Conservation (phyloP, 768 basidiomycete genomes). For the Naganishia onofrii region DNA sequence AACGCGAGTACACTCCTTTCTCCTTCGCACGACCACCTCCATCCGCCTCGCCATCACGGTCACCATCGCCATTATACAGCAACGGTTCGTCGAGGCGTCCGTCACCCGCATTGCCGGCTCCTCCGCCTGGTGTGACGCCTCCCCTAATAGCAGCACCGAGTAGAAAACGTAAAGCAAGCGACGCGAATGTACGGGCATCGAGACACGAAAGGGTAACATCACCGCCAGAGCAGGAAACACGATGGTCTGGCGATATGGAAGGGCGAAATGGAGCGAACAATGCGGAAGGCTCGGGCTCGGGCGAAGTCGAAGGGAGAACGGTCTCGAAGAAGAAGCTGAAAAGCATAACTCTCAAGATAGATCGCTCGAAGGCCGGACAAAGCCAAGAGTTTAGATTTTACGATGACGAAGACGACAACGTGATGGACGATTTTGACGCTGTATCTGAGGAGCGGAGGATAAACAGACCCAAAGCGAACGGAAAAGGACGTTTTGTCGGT, state of each 20-base stretch:
- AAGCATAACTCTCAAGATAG: background rate
- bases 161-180: slow-evolving; percentile 3
- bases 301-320: background rate
- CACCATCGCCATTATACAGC: background rate
- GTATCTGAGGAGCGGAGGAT: background rate
- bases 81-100: background rate
- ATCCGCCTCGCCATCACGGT: background rate
- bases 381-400: background rate
- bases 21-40: background rate
- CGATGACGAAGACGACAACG: background rate
- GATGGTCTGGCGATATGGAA: background rate
- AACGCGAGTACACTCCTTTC: background rate
- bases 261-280: background rate
- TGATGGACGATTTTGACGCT: background rate
- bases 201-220: too few species aligned
- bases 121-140: background rate
- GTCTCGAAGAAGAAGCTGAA: background rate
- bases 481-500: background rate
- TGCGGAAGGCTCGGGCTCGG: background rate
- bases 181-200: background rate
- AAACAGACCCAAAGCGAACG: background rate
- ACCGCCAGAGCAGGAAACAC: background rate
- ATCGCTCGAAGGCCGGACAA: background rate
- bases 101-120: background rate
- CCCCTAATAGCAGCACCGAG: background rate